Evolutionary conservation across 208 protist species (phyloP).

Genomic region (Endotrypanum monterogeii): DNA sequence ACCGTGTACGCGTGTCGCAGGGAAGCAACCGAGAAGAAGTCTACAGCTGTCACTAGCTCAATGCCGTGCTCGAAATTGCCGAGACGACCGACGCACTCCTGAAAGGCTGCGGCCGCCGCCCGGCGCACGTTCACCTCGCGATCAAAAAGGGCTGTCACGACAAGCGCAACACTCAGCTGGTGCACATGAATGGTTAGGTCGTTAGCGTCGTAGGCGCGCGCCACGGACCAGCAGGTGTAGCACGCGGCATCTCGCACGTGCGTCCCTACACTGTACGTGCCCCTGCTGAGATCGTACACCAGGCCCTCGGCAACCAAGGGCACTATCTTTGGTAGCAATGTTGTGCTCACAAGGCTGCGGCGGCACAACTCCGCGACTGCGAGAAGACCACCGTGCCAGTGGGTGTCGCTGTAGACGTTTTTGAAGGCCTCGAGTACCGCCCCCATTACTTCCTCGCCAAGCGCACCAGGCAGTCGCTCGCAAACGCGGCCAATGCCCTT

Average conservation of each 20-base stretch:
- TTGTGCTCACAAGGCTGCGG: constrained; percentile 91
- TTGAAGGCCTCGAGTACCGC: constrained; percentile 81
- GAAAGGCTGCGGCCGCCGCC: constrained; percentile 92
- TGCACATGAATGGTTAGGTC: constrained; percentile 88
- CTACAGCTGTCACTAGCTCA: constrained; percentile 94
- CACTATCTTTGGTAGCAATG: constrained; percentile 77
- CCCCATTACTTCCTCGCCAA: constrained; percentile 92
- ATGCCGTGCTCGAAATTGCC: constrained; percentile 97
- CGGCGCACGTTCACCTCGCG: constrained; percentile 93
- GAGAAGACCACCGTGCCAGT: constrained; percentile 97
- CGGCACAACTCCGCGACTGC: constrained; percentile 96
- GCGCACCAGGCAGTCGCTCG: constrained; percentile 82
- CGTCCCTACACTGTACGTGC: constrained; percentile 95
- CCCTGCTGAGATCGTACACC: constrained; percentile 93
- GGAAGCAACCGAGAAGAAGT: constrained; percentile 97
- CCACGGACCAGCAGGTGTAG: constrained; percentile 98
- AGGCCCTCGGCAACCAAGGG: constrained; percentile 82
- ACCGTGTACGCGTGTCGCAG: constrained; percentile 88
- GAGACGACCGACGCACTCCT: constrained; percentile 93
- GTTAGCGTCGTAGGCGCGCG: constrained; percentile 94
- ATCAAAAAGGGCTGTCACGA: constrained; percentile 90
- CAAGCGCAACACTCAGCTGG: constrained; percentile 66
- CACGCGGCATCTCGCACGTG: constrained; percentile 98
- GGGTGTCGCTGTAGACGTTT: constrained; percentile 57
- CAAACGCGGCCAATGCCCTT: constrained; percentile 97